phyloP scores from a whole-genome alignment of 1,284 basidiomycete genomes.

The Rhodotorula sp. region DNA sequence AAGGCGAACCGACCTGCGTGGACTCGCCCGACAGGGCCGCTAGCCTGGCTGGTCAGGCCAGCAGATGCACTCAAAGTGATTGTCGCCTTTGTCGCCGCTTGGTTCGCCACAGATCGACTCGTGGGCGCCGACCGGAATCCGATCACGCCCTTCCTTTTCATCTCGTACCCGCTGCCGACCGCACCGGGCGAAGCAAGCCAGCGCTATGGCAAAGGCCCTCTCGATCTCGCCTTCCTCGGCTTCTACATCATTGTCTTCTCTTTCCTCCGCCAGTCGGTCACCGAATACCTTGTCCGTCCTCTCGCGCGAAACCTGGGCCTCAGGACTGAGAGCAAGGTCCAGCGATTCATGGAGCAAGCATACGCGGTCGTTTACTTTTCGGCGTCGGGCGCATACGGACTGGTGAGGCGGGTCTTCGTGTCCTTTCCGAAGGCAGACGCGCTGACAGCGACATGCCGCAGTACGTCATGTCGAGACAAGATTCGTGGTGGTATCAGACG shows the following conservation, averaged over 20 bases:
- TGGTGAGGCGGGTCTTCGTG: conserved; percentile 57
- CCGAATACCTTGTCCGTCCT: conserved; percentile 67
- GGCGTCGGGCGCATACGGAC: conserved; percentile 68
- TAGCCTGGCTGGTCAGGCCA: conserved; percentile 37
- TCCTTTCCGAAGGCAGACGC: not conserved
- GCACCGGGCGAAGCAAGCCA: conserved; percentile 57
- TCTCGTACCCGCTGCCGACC: conserved; percentile 60
- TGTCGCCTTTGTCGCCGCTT: conserved; percentile 11
- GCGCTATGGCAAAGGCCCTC: conserved; percentile 67
- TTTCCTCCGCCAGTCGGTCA: conserved; percentile 77
- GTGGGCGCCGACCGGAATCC: conserved; percentile 60
- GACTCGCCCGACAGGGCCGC: conserved; percentile 15
- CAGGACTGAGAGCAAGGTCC: conserved; percentile 64
- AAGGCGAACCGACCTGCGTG: conserved; percentile 8
- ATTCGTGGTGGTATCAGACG: conserved; percentile 86
- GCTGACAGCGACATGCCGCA: conserved; percentile 45
- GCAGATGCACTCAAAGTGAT: conserved; percentile 26
- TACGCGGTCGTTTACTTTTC: conserved; percentile 81
- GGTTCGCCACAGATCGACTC: conserved; percentile 23
- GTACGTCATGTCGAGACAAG: conserved; percentile 80
- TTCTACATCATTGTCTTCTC: conserved; percentile 92
- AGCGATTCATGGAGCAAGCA: conserved; percentile 84
- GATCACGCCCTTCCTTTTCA: conserved; percentile 69
- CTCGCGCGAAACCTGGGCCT: conserved; percentile 71
- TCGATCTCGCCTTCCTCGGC: conserved; percentile 76